A percentile compares a stretch with the other conserved stretches of the same genome.
These are phyloP conservation scores for Leptographium radiaticola DNA, from an alignment of 2,329 filamentous ascomycete species.

Conservation along the genomic window DNA sequence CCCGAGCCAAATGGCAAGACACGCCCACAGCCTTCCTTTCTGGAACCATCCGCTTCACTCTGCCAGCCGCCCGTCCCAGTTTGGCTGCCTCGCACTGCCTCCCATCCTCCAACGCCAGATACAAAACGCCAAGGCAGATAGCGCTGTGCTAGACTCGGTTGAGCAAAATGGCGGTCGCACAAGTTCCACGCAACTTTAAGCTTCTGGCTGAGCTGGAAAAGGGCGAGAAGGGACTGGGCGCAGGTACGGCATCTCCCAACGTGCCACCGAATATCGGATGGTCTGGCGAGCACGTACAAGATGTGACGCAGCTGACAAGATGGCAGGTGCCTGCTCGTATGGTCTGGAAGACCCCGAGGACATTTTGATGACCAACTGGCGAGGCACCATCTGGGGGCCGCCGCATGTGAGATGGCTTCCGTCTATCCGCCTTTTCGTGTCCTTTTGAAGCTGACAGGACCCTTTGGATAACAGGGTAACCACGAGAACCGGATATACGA, in stretches of 20 bases:
- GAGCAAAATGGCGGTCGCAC: constrained; percentile 21
- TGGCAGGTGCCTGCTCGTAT: constrained; percentile 84
- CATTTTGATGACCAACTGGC: constrained; percentile 96
- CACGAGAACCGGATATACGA: constrained; percentile 99
- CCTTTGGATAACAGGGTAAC: constrained; percentile 39
- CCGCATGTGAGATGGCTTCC: constrained; percentile 58
- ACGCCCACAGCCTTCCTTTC: not conserved
- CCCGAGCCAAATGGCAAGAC: not conserved
- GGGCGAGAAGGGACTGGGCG: constrained; percentile 92
- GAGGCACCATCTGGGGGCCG: constrained; percentile 91
- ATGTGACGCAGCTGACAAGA: not conserved
- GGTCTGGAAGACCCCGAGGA: constrained; percentile 90
- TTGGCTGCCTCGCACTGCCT: not conserved
- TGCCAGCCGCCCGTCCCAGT: not conserved
- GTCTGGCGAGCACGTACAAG: too few relatives aligned
- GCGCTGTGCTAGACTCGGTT: not conserved
- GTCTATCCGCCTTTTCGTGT: not conserved
- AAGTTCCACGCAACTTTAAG: constrained; percentile 91
- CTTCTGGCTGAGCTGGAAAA: constrained; percentile 97
- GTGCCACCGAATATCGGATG: not conserved
- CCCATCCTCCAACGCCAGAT: not conserved
- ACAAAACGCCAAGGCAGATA: not conserved
- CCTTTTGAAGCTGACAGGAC: constrained; percentile 2
- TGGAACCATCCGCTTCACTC: not conserved
- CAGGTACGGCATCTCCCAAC: constrained; percentile 40